Percentiles rank a stretch among this genome's conserved stretches.
These are phyloP conservation scores for Plasmopara viticola DNA, from an alignment of 352 stramenopile genomes.

Conservation along the genomic window DNA sequence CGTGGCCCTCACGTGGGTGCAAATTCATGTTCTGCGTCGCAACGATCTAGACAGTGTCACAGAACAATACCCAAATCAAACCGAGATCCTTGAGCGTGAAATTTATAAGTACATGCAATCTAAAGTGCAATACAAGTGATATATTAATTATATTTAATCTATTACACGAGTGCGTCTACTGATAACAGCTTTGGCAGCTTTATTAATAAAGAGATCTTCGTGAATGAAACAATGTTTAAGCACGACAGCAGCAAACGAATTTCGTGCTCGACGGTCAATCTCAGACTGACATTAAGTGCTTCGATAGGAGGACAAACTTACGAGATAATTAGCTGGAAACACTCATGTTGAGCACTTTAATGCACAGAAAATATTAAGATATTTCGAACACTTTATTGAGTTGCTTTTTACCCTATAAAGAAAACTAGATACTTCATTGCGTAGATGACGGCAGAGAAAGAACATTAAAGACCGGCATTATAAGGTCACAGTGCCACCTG, in stretches of 20 bases:
- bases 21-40: conserved; percentile 61
- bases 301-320: neutral
- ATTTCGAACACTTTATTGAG: neutral
- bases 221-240: neutral
- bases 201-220: too few relatives aligned
- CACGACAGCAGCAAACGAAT: neutral
- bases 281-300: neutral
- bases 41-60: conserved; percentile 60
- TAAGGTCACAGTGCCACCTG: neutral
- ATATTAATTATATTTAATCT: neutral
- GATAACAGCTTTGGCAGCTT: too few relatives aligned
- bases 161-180: too few relatives aligned
- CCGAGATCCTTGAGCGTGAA: conserved; percentile 52
- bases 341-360: conserved; percentile 1
- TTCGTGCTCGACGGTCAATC: neutral
- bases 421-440: neutral
- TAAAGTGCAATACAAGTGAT: conserved; percentile 46
- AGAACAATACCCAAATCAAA: conserved; percentile 50
- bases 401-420: neutral
- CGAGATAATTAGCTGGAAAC: neutral
- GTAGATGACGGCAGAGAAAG: neutral
- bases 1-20: conserved; percentile 66
- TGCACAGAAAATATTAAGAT: conserved; percentile 8
- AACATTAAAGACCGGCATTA: neutral
- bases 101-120: conserved; percentile 70